Evolutionary conservation across 148 eudicot species (phyloP).

Genomic region (Vaccinium darrowii): DNA sequence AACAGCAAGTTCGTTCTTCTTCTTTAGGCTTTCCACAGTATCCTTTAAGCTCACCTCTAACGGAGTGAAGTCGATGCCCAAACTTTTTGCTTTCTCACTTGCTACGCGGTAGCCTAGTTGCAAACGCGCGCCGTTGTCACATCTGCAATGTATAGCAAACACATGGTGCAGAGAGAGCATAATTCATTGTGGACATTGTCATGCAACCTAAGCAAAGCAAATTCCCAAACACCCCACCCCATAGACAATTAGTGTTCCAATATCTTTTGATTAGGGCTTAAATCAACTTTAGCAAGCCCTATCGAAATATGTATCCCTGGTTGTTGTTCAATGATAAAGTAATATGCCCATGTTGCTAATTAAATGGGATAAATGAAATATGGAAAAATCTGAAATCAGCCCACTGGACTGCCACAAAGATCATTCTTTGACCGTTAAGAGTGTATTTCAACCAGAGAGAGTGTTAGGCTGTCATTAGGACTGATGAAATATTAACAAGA

Average conservation of each 20-base stretch:
- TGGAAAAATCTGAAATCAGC: too few species aligned
- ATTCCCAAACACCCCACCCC: neutral
- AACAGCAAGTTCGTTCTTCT: conserved; percentile 17
- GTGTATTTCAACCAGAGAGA: too few species aligned
- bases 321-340: neutral
- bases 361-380: too few species aligned
- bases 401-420: too few species aligned
- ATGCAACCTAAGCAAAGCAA: neutral
- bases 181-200: neutral
- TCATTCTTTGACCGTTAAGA: too few species aligned
- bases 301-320: neutral
- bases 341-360: neutral
- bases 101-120: conserved; percentile 14
- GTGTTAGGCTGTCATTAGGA: too few species aligned
- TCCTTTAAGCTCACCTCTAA: conserved; percentile 25
- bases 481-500: neutral
- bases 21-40: conserved; percentile 32
- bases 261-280: neutral
- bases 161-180: neutral
- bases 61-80: conserved; percentile 30
- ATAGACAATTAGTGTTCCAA: neutral
- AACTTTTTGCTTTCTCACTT: conserved; percentile 26
- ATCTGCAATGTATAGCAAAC: conserved; percentile 17
- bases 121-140: conserved; percentile 24
- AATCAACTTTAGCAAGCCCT: neutral